A percentile compares a stretch with the other conserved stretches of the same genome.
These are phyloP conservation scores for Cryptococcus maquisensis DNA, from an alignment of 1,284 basidiomycete species.

Conservation along the genomic window DNA sequence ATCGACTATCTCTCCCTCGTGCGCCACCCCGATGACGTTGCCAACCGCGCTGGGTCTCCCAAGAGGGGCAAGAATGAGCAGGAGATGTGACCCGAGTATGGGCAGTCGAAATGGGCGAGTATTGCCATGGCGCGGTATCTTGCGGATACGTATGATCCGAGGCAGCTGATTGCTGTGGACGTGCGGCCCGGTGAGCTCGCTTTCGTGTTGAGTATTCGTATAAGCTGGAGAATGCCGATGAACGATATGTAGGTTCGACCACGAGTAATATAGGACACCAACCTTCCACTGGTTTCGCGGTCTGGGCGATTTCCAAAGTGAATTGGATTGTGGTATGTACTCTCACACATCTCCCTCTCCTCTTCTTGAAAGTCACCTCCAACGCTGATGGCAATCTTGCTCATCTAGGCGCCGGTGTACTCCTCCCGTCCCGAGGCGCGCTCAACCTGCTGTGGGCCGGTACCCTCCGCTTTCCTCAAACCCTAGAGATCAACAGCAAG, in stretches of 20 bases:
- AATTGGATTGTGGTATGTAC: conserved; percentile 17
- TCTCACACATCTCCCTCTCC: neutral
- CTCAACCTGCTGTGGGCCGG: conserved; percentile 53
- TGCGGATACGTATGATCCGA: conserved; percentile 21
- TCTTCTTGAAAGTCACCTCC: too few relatives aligned
- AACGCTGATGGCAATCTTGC: too few relatives aligned
- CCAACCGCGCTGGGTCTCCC: neutral
- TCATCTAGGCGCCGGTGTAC: neutral
- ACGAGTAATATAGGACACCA: conserved; percentile 33
- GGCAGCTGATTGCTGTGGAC: conserved; percentile 27
- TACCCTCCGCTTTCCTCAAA: conserved; percentile 48
- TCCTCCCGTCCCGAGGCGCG: conserved; percentile 35
- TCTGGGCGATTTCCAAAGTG: neutral
- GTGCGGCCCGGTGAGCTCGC: conserved; percentile 36
- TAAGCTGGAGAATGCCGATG: neutral
- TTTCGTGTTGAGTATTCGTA: neutral
- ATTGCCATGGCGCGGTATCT: conserved; percentile 33
- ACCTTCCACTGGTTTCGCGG: conserved; percentile 14
- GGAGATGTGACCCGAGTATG: conserved; percentile 46
- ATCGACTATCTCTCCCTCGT: conserved; percentile 28
- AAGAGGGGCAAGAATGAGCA: conserved; percentile 20
- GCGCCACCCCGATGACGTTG: conserved; percentile 4
- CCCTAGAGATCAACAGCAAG: conserved; percentile 27
- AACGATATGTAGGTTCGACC: conserved; percentile 20
- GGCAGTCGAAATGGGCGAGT: conserved; percentile 55